Evolutionary conservation across 805 yeast species (phyloP).

Genomic region (Isabelozyma pseudorhagii): DNA sequence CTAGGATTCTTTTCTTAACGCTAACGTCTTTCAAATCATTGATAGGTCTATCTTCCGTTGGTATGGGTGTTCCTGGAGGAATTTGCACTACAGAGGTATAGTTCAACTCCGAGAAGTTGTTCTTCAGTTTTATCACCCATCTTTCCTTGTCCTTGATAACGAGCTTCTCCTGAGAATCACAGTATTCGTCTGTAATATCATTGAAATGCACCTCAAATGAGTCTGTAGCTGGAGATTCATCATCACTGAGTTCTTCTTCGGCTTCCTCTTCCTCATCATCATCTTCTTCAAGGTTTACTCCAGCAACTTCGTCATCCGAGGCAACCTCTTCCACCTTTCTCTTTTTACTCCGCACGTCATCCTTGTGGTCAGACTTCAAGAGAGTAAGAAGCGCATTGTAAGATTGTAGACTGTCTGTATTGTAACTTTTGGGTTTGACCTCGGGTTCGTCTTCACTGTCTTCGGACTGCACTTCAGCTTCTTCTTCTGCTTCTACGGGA

Average conservation of each 20-base stretch:
- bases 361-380: slow-evolving; percentile 46
- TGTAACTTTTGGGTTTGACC: slow-evolving; percentile 13
- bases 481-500: slow-evolving; percentile 6
- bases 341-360: slow-evolving; percentile 5
- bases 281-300: slow-evolving; percentile 23
- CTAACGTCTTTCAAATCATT: slow-evolving; percentile 14
- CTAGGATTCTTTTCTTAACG: slow-evolving; percentile 27
- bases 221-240: slow-evolving; percentile 47
- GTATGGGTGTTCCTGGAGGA: slow-evolving; percentile 21
- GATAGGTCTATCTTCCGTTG: slow-evolving; percentile 2
- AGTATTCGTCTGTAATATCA: slow-evolving; percentile 37
- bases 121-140: slow-evolving; percentile 25
- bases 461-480: neutral
- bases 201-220: slow-evolving; percentile 80
- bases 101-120: slow-evolving; percentile 13
- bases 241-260: slow-evolving; percentile 21
- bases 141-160: slow-evolving; percentile 13
- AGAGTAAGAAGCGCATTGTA: slow-evolving; percentile 68
- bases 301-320: slow-evolving; percentile 32
- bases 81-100: slow-evolving; percentile 31
- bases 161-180: slow-evolving; percentile 22
- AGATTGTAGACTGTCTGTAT: slow-evolving; percentile 39
- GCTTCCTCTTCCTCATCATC: slow-evolving; percentile 20
- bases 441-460: slow-evolving; percentile 11
- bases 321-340: slow-evolving; percentile 12